A percentile compares a stretch with the other conserved stretches of the same genome.
phyloP scores from a whole-genome alignment of 2,329 filamentous ascomycete genomes.

The Botryosphaeria dothidea region DNA sequence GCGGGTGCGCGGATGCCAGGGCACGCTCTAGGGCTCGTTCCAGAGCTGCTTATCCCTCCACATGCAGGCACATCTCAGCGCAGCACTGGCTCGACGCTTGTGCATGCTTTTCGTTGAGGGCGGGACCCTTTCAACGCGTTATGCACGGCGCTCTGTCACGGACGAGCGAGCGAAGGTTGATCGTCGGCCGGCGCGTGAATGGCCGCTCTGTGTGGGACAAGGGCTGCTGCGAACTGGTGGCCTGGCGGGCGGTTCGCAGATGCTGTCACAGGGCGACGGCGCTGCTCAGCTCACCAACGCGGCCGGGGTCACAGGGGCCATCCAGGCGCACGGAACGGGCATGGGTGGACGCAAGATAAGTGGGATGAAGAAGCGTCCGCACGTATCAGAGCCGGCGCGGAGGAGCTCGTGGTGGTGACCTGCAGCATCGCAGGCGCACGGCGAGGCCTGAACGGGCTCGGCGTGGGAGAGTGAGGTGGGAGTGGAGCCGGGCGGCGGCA shows the following conservation, averaged over 20 bases:
- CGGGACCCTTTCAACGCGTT: background rate
- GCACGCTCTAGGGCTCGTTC: background rate
- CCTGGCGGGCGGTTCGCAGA: background rate
- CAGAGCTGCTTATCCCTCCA: background rate
- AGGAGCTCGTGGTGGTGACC: background rate
- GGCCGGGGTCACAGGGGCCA: background rate
- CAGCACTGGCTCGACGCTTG: background rate
- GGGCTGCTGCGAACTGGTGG: background rate
- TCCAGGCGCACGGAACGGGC: background rate
- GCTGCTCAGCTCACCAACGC: background rate
- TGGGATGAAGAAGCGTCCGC: background rate
- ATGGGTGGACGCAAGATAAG: background rate
- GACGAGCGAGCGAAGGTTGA: background rate
- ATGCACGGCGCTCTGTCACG: background rate
- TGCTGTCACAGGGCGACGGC: background rate
- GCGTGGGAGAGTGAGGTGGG: background rate
- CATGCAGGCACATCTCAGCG: background rate
- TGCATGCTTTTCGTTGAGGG: background rate
- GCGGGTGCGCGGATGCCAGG: background rate
- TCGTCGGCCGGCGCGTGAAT: background rate
- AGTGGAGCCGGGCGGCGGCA: background rate
- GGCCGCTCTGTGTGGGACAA: background rate
- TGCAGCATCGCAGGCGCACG: background rate
- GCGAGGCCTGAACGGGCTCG: background rate
- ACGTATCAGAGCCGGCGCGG: background rate